Evolutionary conservation across 768 basidiomycete species (phyloP), one percentile per base, ranked within the genome.

Genomic region (Dictyophora rubrovolvata): DNA sequence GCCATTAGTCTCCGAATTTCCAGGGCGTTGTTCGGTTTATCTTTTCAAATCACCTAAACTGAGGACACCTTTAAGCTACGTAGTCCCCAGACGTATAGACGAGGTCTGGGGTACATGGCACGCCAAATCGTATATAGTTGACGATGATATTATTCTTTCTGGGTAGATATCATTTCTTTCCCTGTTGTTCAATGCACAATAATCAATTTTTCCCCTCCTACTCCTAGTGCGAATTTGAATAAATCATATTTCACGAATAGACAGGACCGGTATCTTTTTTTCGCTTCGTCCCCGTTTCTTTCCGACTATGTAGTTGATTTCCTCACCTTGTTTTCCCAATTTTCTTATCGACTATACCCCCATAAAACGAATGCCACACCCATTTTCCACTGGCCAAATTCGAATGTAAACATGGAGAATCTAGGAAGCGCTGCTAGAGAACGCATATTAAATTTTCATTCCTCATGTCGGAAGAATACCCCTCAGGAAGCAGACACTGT

Each of bases 101-200:
- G 96, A 99, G 73, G 96, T 94, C 1, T 98, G 93, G 89, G 95
- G 94, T 0, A 92, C 94, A 1, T 97, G 94, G 94, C 96, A 98
- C 69, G 87, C 91, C 3, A 99, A 99, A 71, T 80, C 93, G 58
- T 99, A 99, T 67, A 93, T 92, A 18, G 86, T 81, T 0, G 96
- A 99, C 68, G 86, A 97, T 67, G 84, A 94, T 55, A 79, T 99
- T 48, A 83, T 99, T 69, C 83, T 99, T 61, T 91, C 84, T 65
- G 96, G 96, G 95, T 95, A 63, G 72, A 83, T 70, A 12, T 42
- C 59, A 53, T 77, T 74, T 47, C 20, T 53, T 65, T 52, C 16
- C 20, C 55, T 49, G 35, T 57, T 55, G 33, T 59, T 54, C 48
- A 10, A 21, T 59, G 4, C 28, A 23, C 34, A 33, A 0, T 0